Evolutionary conservation across 306 rosid genomes (phyloP).

Genomic region (Dalbergia cochinchinensis): DNA sequence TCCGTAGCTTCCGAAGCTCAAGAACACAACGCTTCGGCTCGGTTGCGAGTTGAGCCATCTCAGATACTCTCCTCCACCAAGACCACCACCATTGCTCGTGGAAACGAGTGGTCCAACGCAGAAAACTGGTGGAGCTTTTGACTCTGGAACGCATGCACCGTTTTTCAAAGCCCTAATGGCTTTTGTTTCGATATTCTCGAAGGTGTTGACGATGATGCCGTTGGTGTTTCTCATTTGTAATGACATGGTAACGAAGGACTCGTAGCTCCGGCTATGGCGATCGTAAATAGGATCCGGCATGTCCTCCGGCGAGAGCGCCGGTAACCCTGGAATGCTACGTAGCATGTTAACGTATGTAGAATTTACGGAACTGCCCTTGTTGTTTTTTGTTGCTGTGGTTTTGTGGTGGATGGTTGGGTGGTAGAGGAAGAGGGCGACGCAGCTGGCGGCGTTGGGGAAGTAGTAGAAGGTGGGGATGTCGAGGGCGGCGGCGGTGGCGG

Average conservation of each 20-base stretch:
- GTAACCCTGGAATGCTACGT: slow-evolving; percentile 44
- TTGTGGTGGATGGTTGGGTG: slow-evolving; percentile 41
- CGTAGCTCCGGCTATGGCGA: slow-evolving; percentile 45
- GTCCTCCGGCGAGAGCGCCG: slow-evolving; percentile 49
- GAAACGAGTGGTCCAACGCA: slow-evolving; percentile 54
- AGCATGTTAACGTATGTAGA: slow-evolving; percentile 33
- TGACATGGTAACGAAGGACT: slow-evolving; percentile 30
- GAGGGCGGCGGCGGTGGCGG: slow-evolving; percentile 29
- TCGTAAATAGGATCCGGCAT: slow-evolving; percentile 45
- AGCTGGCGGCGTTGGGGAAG: slow-evolving; percentile 48
- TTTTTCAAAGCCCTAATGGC: slow-evolving; percentile 45
- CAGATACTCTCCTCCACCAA: slow-evolving; percentile 39
- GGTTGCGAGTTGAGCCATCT: slow-evolving; percentile 63
- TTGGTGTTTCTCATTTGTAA: slow-evolving; percentile 10
- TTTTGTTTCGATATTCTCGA: slow-evolving; percentile 48
- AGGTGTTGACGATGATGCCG: slow-evolving; percentile 57
- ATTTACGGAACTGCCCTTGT: background rate
- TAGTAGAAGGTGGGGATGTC: slow-evolving; percentile 54
- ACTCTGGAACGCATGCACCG: slow-evolving; percentile 46
- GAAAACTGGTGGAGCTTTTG: slow-evolving; percentile 41
- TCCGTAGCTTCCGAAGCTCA: slow-evolving; percentile 71
- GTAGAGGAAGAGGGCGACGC: slow-evolving; percentile 36
- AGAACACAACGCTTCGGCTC: slow-evolving; percentile 53
- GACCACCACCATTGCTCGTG: background rate
- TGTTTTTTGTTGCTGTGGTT: background rate